Percentiles rank a stretch among this genome's conserved stretches.
Evolutionary conservation across 2,329 filamentous ascomycete species (phyloP).

Genomic region (Neopestalotiopsis clavispora): DNA sequence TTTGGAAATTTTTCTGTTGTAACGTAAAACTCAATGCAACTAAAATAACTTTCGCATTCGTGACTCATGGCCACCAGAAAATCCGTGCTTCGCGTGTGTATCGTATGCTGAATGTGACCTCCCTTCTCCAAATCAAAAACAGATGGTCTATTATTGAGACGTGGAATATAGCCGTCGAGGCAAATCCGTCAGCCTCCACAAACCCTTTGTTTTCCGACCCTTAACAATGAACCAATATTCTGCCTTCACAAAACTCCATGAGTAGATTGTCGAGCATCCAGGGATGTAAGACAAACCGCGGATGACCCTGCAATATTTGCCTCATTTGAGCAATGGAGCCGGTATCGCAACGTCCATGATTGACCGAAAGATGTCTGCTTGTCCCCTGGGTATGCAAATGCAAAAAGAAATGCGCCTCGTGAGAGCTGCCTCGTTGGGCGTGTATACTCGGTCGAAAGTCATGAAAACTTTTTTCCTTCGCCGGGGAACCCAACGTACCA

Average conservation of each 20-base stretch:
- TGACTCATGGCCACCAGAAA: not conserved
- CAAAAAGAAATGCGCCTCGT: constrained; percentile 14
- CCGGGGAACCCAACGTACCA: constrained; percentile 1
- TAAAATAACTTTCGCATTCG: not conserved
- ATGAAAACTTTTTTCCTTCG: not conserved
- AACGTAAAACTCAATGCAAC: not conserved
- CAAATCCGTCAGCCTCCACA: not conserved
- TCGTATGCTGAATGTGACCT: not conserved
- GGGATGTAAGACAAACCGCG: not conserved
- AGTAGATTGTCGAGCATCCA: not conserved
- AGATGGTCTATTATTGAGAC: not conserved
- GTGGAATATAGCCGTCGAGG: not conserved
- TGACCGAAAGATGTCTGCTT: constrained; percentile 7
- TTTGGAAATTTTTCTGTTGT: not conserved
- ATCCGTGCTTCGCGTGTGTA: not conserved
- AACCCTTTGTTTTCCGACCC: constrained; percentile 1
- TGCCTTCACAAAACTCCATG: not conserved
- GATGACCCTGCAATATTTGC: not conserved
- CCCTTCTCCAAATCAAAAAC: not conserved
- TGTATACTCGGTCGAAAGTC: constrained; percentile 12
- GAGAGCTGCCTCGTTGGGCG: constrained; percentile 4
- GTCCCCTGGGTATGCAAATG: constrained; percentile 13
- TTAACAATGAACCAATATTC: not conserved
- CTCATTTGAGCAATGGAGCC: not conserved
- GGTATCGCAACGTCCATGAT: not conserved